Percentiles rank a stretch among this genome's conserved stretches.
These are phyloP conservation scores for Teratosphaeria gauchensis DNA, from an alignment of 2,329 filamentous ascomycete genomes.

Conservation along the genomic window DNA sequence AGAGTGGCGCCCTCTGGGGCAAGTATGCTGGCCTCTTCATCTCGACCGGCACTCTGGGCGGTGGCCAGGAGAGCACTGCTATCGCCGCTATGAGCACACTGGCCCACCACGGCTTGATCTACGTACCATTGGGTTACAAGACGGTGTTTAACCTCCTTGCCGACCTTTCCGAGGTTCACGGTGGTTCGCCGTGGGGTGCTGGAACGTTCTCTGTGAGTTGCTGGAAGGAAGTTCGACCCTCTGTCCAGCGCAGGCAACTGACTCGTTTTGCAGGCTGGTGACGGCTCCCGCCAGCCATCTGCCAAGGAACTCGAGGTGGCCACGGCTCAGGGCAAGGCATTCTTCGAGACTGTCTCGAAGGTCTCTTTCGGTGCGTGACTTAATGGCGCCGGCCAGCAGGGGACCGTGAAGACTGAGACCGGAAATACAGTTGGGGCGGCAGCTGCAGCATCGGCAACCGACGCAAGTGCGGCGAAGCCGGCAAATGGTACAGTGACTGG, in stretches of 20 bases:
- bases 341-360: constrained; percentile 70
- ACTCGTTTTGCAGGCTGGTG: constrained; percentile 37
- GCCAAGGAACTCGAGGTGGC: constrained; percentile 70
- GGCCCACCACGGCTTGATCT: constrained; percentile 88
- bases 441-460: constrained; percentile 7
- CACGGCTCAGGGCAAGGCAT: constrained; percentile 70
- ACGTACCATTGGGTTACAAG: constrained; percentile 89
- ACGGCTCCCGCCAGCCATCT: constrained; percentile 76
- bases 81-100: constrained; percentile 76
- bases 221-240: background rate
- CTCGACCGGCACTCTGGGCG: constrained; percentile 72
- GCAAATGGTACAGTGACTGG: constrained; percentile 3
- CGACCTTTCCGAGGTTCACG: constrained; percentile 70
- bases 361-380: constrained; percentile 59
- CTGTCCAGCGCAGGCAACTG: background rate
- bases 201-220: constrained; percentile 62
- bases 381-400: constrained; percentile 42
- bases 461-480: background rate
- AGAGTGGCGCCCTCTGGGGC: constrained; percentile 54
- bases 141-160: constrained; percentile 61
- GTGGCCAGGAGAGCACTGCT: constrained; percentile 86
- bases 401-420: constrained; percentile 10
- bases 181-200: constrained; percentile 85
- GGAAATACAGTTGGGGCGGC: constrained; percentile 4
- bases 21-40: constrained; percentile 91